Evolutionary conservation across 768 basidiomycete genomes (phyloP).

Genomic region (Kwoniella dejecticola): DNA sequence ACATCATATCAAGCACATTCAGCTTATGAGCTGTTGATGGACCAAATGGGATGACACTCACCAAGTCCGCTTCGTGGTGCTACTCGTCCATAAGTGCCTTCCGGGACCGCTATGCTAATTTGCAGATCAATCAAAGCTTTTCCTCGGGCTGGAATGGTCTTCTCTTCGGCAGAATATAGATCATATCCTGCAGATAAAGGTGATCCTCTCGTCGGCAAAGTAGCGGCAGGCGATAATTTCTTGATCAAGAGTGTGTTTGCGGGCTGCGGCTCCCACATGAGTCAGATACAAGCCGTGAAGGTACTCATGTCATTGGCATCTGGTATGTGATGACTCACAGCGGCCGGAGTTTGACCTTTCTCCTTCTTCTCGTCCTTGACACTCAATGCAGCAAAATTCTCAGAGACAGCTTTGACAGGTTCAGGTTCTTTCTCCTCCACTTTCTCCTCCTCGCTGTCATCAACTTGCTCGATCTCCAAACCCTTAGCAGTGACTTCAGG

Average conservation of each 20-base stretch:
- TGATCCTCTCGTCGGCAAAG: slow-evolving; percentile 81
- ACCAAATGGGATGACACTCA: slow-evolving; percentile 58
- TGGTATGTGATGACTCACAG: too few species aligned
- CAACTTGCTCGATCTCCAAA: slow-evolving; percentile 47
- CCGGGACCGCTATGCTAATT: slow-evolving; percentile 88
- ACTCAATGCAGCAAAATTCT: slow-evolving; percentile 16
- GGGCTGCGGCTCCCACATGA: too few species aligned
- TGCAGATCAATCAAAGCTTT: slow-evolving; percentile 91
- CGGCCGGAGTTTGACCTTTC: background rate
- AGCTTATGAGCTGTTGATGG: background rate
- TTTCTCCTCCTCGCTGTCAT: slow-evolving; percentile 41
- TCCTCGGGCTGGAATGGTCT: slow-evolving; percentile 79
- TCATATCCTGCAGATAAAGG: slow-evolving; percentile 90
- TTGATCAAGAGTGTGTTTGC: slow-evolving; percentile 68
- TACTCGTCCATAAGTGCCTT: slow-evolving; percentile 92
- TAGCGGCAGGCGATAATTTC: slow-evolving; percentile 77
- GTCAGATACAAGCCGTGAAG: too few species aligned
- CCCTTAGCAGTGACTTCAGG: slow-evolving; percentile 28
- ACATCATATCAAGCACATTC: background rate
- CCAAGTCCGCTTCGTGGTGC: slow-evolving; percentile 95
- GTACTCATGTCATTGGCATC: too few species aligned
- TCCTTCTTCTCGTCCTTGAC: slow-evolving; percentile 18
- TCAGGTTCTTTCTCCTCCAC: background rate
- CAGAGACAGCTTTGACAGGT: slow-evolving; percentile 18
- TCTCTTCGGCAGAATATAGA: slow-evolving; percentile 82